Base-by-base conservation (phyloP, 352 stramenopile species). In the Phytophthora colocasiae region DNA sequence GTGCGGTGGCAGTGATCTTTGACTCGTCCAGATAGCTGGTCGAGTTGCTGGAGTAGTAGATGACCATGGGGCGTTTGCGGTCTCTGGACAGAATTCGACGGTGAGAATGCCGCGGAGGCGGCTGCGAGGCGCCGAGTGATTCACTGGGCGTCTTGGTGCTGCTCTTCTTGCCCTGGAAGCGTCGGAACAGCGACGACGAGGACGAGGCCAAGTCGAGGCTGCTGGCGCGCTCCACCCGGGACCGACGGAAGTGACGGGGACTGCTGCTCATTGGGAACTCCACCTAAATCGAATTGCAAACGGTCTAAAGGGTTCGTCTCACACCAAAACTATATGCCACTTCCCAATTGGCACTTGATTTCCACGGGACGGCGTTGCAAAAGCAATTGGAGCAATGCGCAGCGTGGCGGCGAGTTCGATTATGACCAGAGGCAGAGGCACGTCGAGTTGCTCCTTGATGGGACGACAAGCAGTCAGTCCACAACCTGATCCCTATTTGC, bases 351-450 rank as follows among this genome's bases (percentile, higher is more conserved):
- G 15, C 15, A 52, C 50, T 61, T 54, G 43, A 34, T 63, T 58
- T 44, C 34, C 38, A 48, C 61, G 24, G 11, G 32, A 40, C 15
- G 8, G 36, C 24, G 45, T 6, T 41, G 31, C 22, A 44, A 27
- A 38, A 36, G 38, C 4, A 26, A 22, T 22, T 22, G 22, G 44
- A 34, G 29, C 6, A 50, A 40, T 57, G 58, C 27, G 38, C 53
- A 77, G 69, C 58, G 69, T 73, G 58, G 63, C 49, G 63, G 63
- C 58, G 63, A 69, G 59, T 77, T 73, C 26, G 63, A 56, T 77
- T 73, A 27, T 77, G 63, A 43, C 14, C 10, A 24, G 53, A 63
- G 49, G 43, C 41, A 66, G 52, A 76, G 52, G 68, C 53, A 46
- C 56, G 61, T 47, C 47, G 61, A 22, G 34, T 29, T 44, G 15